Evolutionary conservation across 306 rosid species (phyloP), one percentile per base, ranked within the genome.

Genomic region (Phaseolus lunatus): DNA sequence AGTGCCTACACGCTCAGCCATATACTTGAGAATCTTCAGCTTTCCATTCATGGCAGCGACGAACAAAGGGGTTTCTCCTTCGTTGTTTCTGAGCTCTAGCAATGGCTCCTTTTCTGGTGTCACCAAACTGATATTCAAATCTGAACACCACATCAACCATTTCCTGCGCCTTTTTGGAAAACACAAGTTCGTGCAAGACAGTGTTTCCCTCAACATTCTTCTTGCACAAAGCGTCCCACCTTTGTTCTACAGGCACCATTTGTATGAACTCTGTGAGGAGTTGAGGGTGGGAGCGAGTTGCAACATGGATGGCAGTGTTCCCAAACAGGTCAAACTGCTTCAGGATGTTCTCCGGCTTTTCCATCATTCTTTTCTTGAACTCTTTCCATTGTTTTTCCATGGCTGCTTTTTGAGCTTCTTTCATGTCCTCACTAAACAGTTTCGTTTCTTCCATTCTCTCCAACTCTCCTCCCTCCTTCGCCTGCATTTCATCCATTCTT

Each of bases 11-110:
- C 41, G 26, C 0, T 76, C 6, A 0, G 71, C 54, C 66, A 77
- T 14, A 3, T 23, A 56, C 16, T 52, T 66, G 1, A 77, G 54
- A 49, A 72, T 43, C 44, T 41, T 9, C 0, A 65, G 22, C 4
- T 73, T 80, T 0, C 79, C 79, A 15, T 14, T 9, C 73, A 29
- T 80, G 0, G 79, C 79, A 3, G 75, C 79, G 12, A 45, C 44
- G 29, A 72, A 80, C 27, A 73, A 27, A 7, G 84, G 79, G 5
- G 75, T 73, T 80, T 80, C 79, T 6, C 75, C 75, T 19, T 24
- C 24, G 4, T 1, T 2, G 70, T 49, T 77, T 33, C 0, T 2
- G 3, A n/a, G 0, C 56, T 66, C 81, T 2, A 77, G 0, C 4
- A 77, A 24, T 24, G 54, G 1, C 19, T 43, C 61, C 8, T 14